These are phyloP conservation scores for Chytriomyces hyalinus DNA, from an alignment of 192 early-diverging fungal genomes.

Conservation along the genomic window DNA sequence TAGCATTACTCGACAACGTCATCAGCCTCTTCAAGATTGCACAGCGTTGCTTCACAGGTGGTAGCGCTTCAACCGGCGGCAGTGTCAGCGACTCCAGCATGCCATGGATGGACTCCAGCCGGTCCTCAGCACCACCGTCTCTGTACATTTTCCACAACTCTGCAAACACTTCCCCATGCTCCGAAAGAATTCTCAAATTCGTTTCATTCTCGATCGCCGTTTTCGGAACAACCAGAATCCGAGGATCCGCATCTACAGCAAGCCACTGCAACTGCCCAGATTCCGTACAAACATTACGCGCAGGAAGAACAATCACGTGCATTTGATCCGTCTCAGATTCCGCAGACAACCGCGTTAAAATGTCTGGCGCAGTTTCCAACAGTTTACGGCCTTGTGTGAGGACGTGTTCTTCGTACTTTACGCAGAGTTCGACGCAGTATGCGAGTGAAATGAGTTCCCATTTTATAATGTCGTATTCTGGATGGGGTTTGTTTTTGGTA, in stretches of 20 bases:
- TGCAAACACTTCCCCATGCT: slow-evolving; percentile 37
- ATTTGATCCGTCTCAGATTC: not conserved
- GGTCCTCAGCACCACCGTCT: not conserved
- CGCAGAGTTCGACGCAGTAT: slow-evolving; percentile 30
- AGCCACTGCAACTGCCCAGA: slow-evolving; percentile 9
- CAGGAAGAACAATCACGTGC: slow-evolving; percentile 9
- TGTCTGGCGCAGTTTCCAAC: slow-evolving; percentile 3
- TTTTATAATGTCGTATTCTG: slow-evolving; percentile 15
- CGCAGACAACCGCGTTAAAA: not conserved
- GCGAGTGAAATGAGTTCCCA: slow-evolving; percentile 37
- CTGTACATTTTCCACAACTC: slow-evolving; percentile 36
- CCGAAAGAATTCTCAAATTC: slow-evolving; percentile 25
- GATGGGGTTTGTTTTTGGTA: not conserved
- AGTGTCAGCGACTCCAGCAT: slow-evolving; percentile 28
- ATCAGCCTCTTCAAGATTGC: slow-evolving; percentile 9
- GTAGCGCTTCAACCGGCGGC: not conserved
- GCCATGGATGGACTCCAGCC: slow-evolving; percentile 6
- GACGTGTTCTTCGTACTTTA: slow-evolving; percentile 24
- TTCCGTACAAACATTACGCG: not conserved
- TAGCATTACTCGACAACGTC: not conserved
- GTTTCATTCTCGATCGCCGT: not conserved
- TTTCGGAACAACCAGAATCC: slow-evolving; percentile 16
- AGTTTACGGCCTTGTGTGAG: slow-evolving; percentile 9
- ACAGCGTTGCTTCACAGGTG: not conserved
- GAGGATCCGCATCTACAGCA: not conserved